Evolutionary conservation across 2,329 filamentous ascomycete genomes (phyloP), one percentile per base, ranked within the genome.

Genomic region (Purpureocillium takamizusanense): DNA sequence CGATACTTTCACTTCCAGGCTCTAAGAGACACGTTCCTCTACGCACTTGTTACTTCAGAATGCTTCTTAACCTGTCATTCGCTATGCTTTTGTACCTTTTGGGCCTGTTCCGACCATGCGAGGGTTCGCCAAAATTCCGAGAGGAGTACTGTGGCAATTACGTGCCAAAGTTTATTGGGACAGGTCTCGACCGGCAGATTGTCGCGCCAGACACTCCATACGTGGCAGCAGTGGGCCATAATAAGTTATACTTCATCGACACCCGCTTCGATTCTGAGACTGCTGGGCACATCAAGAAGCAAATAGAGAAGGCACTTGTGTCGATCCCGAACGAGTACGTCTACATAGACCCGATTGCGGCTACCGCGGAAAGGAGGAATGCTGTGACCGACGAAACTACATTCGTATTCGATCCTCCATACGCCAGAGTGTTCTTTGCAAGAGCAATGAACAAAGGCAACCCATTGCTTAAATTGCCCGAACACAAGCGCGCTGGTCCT

Each of bases 191-290:
- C 15, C 44, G 27, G 2, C 42, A 48, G 31, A 42, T 47, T 27
- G 41, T 47, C 4, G 46, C 44, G 7, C 46, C 46, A 13, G 35
- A 45, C 4, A 40, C 46, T 1, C 46, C 42, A 3, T 47, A 45
- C 36, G 41, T 47, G 3, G 44, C 42, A 13, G 46, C 40, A 10
- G 37, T 36, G 7, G 41, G 46, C 29, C 13, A 13, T 3, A 41
- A 42, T 25, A 31, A 37, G 10, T 32, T 46, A 6, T 42, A 47
- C 36, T 47, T 42, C n/a, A 41, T 48, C 21, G 44, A 48, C 28
- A 44, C 42, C 14, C 42, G 41, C 2, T 36, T 40, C 12, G 29
- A 36, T 3, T 21, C 41, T 8, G 31, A 41, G 8, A 37, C 37
- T 18, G 44, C 46, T 4, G 25, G n/a, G 38, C 4, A 46, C 28